Conservation (phyloP, 768 basidiomycete genomes). For the Russula earlei region DNA sequence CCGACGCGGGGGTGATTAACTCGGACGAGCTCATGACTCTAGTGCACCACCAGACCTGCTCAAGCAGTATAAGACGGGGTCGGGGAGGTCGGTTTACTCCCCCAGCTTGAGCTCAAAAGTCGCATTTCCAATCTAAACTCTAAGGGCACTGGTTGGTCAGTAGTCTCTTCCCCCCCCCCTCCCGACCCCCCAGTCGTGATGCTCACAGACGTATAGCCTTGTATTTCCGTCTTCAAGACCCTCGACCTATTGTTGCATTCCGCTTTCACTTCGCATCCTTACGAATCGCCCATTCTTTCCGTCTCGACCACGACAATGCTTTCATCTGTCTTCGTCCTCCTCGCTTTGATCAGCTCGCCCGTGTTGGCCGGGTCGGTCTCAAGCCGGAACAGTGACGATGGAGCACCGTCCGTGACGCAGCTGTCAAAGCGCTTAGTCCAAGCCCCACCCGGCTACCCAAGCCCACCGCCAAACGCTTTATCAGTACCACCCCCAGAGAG, state of each 20-base stretch:
- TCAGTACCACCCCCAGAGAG: no score
- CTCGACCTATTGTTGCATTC: not conserved
- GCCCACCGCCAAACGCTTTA: no score
- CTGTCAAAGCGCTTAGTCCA: no score
- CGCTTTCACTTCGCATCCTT: not conserved
- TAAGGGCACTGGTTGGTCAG: slow-evolving; percentile 2
- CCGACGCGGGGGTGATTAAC: no score
- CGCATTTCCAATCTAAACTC: not conserved
- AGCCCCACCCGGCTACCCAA: no score
- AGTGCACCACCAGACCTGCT: not conserved
- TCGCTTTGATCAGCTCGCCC: not conserved
- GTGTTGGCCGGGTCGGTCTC: not conserved
- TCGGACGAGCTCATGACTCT: not conserved
- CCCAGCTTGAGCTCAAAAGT: not conserved
- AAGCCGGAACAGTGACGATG: no score
- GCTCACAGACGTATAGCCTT: not conserved
- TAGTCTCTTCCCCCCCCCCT: not conserved
- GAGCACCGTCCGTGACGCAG: no score
- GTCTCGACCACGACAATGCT: not conserved
- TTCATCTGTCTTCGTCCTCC: not conserved
- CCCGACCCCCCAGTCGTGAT: not conserved
- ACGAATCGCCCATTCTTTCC: not conserved
- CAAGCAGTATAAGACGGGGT: not conserved
- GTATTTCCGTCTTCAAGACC: not conserved
- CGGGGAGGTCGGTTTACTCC: not conserved